A percentile compares a stretch with the other conserved stretches of the same genome.
phyloP scores from a whole-genome alignment of 1,284 basidiomycete species.

The Pyrrhoderma lamaoense region DNA sequence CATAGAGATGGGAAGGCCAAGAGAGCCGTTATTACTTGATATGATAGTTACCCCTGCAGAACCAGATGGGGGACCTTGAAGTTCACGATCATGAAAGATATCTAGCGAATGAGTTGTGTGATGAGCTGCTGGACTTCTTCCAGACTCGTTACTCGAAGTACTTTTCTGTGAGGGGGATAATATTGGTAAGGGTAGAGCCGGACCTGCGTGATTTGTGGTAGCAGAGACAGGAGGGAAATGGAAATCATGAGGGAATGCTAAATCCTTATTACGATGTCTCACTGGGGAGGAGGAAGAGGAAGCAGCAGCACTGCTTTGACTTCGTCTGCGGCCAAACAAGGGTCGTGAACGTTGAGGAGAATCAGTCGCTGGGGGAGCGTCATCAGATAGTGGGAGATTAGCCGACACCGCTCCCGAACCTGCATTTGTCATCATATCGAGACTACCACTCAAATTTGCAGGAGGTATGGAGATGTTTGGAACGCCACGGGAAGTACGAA shows the following conservation, averaged over 20 bases:
- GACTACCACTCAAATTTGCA: conserved; percentile 11
- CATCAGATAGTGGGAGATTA: conserved; percentile 23
- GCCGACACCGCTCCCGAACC: conserved; percentile 21
- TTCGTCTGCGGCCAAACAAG: conserved; percentile 14
- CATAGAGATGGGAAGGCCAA: conserved; percentile 14
- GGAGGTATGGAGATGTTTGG: conserved; percentile 37
- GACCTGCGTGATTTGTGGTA: conserved; percentile 10
- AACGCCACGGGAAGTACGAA: conserved; percentile 33
- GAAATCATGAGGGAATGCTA: conserved; percentile 16
- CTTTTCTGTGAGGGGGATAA: conserved; percentile 12
- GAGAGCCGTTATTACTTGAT: conserved; percentile 1
- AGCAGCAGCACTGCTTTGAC: conserved; percentile 18
- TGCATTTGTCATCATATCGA: conserved; percentile 9
- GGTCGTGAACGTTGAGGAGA: conserved; percentile 4
- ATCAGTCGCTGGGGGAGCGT: conserved; percentile 17
- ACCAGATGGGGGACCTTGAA: not conserved
- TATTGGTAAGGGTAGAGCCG: conserved; percentile 4
- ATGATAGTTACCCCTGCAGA: not conserved
- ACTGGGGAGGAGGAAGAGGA: conserved; percentile 8
- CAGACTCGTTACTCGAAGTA: conserved; percentile 7
- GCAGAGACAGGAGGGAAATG: conserved; percentile 18
- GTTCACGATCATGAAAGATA: conserved; percentile 3
- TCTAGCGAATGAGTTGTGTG: conserved; percentile 19
- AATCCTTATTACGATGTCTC: conserved; percentile 2
- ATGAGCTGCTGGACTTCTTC: conserved; percentile 11